A percentile compares a stretch with the other conserved stretches of the same genome.
phyloP scores from a whole-genome alignment of 2,329 filamentous ascomycete genomes.

The Aureobasidium mangrovei region DNA sequence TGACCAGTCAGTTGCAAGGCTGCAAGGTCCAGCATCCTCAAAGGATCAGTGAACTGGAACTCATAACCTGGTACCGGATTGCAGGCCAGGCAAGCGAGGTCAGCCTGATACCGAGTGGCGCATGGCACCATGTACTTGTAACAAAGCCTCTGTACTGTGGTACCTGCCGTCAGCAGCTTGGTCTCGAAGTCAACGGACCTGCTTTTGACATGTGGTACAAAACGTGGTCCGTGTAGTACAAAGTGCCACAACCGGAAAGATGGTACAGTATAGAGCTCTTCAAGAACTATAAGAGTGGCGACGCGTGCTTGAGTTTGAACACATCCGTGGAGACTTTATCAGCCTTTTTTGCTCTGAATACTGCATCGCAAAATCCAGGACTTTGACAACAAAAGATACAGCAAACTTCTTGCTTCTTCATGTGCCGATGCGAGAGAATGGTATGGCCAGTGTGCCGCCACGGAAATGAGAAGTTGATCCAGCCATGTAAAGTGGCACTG shows the following conservation, averaged over 20 bases:
- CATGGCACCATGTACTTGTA: not conserved
- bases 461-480: not conserved
- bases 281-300: not conserved
- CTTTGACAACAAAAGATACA: no score
- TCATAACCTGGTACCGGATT: no score
- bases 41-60: no score
- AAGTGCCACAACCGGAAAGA: not conserved
- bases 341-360: not conserved
- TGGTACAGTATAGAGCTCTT: not conserved
- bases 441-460: constrained; percentile 9
- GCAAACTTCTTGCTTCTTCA: not conserved
- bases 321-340: not conserved
- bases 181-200: not conserved
- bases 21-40: no score
- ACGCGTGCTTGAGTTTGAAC: not conserved
- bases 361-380: not conserved
- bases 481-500: not conserved
- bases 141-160: not conserved
- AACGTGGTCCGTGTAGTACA: constrained; percentile 1
- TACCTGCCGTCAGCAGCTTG: constrained; percentile 2
- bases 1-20: no score
- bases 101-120: not conserved
- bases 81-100: not conserved
- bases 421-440: constrained; percentile 10
- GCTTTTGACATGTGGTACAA: constrained; percentile 6